Evolutionary conservation across 225 moss, liverwort and hornwort genomes (phyloP), one percentile per base, ranked within the genome.

Genomic region (Pseudoscleropodium purum): DNA sequence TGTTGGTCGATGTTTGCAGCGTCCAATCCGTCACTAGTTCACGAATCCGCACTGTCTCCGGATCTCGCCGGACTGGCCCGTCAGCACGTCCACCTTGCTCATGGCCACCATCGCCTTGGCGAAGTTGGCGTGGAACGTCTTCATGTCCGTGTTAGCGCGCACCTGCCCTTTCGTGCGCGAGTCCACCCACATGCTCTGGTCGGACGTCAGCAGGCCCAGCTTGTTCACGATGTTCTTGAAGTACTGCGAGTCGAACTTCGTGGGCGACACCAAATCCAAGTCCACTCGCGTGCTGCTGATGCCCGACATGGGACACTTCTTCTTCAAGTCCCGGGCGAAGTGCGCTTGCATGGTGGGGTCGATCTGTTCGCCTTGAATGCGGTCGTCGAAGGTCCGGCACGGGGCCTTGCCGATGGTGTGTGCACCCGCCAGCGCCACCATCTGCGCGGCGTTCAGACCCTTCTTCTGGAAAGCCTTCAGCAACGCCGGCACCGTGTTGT

Each of bases 161-260:
- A 91, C 85, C 19, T 60, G 6, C 0, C 85, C 56, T 13, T 74
- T 57, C 4, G 91, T 91, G 37, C 88, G 85, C 29, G 49, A 39
- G 73, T 91, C 88, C 65, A 52, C 27, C 81, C 80, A 37, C 56
- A 84, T 68, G 84, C 84, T 68, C 69, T 84, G 84, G 54, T 84
- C 84, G n/a, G 84, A 68, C 54, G 91, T 91, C 5, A 88, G 85
- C 52, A 91, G 91, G 8, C 84, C 84, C 34, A 51, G 39, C 69
- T 54, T 52, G 54, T 37, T 54, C n/a, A 56, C 56, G 69, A 90
- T 87, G 79, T 90, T 66, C 68, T 59, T 83, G 79, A 87, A 90
- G 83, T 89, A 92, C 79, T 81, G 85, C 49, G 85, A 34, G 87
- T 92, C 92, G 86, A 92, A 89, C 85, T 68, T 86, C 27, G 27